Evolutionary conservation across 2,329 filamentous ascomycete genomes (phyloP).

Genomic region (Cytospora piceicola): DNA sequence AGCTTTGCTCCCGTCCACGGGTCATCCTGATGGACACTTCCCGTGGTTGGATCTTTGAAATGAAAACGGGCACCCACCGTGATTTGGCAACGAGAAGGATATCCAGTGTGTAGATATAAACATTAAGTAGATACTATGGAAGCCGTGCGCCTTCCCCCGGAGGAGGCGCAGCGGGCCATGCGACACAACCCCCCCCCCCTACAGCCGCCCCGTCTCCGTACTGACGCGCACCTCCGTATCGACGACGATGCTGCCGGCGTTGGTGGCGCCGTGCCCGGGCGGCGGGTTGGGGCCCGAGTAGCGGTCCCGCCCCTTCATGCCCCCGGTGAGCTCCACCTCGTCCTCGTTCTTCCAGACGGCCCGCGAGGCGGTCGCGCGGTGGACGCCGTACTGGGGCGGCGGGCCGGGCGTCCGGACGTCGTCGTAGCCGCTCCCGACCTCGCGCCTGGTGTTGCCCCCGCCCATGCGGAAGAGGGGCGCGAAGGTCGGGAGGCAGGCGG

Average conservation of each 20-base stretch:
- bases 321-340: neutral
- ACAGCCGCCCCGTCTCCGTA: neutral
- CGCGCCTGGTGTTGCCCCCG: neutral
- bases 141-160: too few relatives aligned
- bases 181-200: neutral
- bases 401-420: neutral
- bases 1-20: neutral
- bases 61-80: too few relatives aligned
- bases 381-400: neutral
- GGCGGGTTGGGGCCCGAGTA: neutral
- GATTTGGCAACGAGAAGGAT: too few relatives aligned
- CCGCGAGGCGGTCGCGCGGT: neutral
- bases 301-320: neutral
- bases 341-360: neutral
- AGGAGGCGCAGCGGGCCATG: neutral
- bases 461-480: constrained; percentile 39
- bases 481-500: constrained; percentile 42
- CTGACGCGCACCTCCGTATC: neutral
- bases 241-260: neutral
- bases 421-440: neutral
- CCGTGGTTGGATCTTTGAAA: too few relatives aligned
- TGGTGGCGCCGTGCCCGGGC: neutral
- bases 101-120: too few relatives aligned
- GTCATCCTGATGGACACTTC: neutral
- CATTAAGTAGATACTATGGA: too few relatives aligned